Evolutionary conservation across 345 rosid genomes (phyloP).

Genomic region (Boechera divaricarpa): DNA sequence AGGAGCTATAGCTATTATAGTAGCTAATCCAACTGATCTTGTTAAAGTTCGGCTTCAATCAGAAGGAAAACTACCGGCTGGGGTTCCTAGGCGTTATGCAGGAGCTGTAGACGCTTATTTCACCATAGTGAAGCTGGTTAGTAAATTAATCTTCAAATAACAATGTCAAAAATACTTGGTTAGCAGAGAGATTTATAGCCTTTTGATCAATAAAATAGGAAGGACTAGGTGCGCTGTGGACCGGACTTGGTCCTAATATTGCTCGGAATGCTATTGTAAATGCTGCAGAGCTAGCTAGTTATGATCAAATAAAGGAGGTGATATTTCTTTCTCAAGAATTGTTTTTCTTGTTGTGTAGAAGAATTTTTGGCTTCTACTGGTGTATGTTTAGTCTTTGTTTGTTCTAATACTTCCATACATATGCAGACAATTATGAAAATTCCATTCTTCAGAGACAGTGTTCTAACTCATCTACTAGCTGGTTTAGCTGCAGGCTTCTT

Average conservation of each 20-base stretch:
- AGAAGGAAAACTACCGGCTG: conserved; percentile 88
- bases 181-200: conserved; percentile 19
- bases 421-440: conserved; percentile 96
- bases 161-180: conserved; percentile 1
- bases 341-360: conserved; percentile 13
- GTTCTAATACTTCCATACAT: conserved; percentile 54
- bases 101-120: conserved; percentile 89
- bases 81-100: conserved; percentile 83
- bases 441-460: conserved; percentile 88
- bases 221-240: conserved; percentile 90
- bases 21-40: conserved; percentile 97
- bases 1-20: conserved; percentile 90
- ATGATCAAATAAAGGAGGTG: conserved; percentile 94
- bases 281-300: conserved; percentile 99
- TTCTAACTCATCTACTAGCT: conserved; percentile 81
- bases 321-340: conserved; percentile 21
- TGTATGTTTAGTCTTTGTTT: conserved; percentile 35
- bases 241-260: conserved; percentile 95
- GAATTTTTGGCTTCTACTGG: conserved; percentile 28
- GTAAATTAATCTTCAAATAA: conserved; percentile 31
- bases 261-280: conserved; percentile 93
- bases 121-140: conserved; percentile 76
- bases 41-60: conserved; percentile 96
- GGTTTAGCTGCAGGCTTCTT: conserved; percentile 95
- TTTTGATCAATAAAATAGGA: conserved; percentile 52